phyloP scores from a whole-genome alignment of 108 stramenopile species.

The Skeletonema potamos region DNA sequence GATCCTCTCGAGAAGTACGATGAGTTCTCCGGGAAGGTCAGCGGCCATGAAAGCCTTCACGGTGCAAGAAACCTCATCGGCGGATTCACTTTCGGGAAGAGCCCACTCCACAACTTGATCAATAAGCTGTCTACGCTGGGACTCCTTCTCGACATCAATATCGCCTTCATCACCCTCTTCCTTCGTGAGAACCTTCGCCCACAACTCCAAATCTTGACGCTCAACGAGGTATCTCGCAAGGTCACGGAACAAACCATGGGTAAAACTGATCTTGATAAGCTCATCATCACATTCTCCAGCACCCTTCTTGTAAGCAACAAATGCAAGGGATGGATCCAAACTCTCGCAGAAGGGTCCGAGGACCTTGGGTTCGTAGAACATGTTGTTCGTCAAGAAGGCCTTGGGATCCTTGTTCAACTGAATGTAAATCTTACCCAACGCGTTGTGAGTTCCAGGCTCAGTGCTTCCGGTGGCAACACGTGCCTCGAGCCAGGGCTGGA shows the following conservation, averaged over 20 bases:
- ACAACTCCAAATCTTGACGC: constrained; percentile 96
- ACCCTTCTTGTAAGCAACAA: constrained; percentile 98
- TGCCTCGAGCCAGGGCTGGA: constrained; percentile 99
- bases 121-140: constrained; percentile 92
- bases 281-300: constrained; percentile 99
- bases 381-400: constrained; percentile 98
- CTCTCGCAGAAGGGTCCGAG: constrained; percentile 99
- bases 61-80: constrained; percentile 99
- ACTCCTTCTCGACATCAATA: constrained; percentile 57
- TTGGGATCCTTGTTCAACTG: constrained; percentile 98
- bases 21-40: constrained; percentile 97
- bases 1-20: constrained; percentile 98
- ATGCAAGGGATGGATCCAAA: constrained; percentile 98
- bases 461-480: constrained; percentile 99
- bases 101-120: constrained; percentile 99
- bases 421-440: constrained; percentile 99
- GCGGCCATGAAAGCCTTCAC: constrained; percentile 99
- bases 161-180: constrained; percentile 63
- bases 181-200: constrained; percentile 94
- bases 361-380: constrained; percentile 99
- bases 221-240: constrained; percentile 99
- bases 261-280: constrained; percentile 94
- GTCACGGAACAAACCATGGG: constrained; percentile 98
- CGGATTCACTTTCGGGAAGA: constrained; percentile 97
- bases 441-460: constrained; percentile 99